Percentiles rank a stretch among this genome's conserved stretches.
Conservation (phyloP, 169 alveolate species). For the Plasmodium knowlesi region DNA sequence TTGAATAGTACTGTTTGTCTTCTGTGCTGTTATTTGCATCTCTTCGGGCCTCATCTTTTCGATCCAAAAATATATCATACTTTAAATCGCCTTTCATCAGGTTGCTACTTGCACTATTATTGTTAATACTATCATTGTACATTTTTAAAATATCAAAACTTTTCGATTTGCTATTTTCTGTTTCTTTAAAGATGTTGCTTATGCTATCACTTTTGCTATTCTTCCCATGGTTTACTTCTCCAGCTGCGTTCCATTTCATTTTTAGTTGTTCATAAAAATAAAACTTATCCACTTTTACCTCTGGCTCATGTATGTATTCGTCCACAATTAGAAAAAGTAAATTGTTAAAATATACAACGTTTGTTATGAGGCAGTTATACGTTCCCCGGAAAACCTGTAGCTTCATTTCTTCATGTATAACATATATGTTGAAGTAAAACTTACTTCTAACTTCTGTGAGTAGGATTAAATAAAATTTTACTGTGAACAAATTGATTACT, state of each 20-base stretch:
- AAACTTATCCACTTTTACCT: slow-evolving; percentile 35
- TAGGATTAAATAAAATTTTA: slow-evolving; percentile 53
- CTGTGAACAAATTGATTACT: slow-evolving; percentile 28
- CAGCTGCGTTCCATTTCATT: slow-evolving; percentile 11
- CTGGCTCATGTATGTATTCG: slow-evolving; percentile 22
- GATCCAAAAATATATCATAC: slow-evolving; percentile 25
- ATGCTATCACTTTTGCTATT: slow-evolving; percentile 12
- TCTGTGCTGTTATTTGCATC: slow-evolving; percentile 13
- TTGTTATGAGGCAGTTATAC: slow-evolving; percentile 24
- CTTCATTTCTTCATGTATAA: slow-evolving; percentile 64
- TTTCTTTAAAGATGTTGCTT: slow-evolving; percentile 1
- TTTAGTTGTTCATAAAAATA: slow-evolving; percentile 54
- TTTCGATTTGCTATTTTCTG: slow-evolving; percentile 2
- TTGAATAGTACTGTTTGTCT: not conserved
- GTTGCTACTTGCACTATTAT: not conserved
- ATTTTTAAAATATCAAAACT: slow-evolving; percentile 10
- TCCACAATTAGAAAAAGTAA: slow-evolving; percentile 42
- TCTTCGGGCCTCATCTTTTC: not conserved
- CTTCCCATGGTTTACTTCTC: not conserved
- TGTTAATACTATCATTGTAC: slow-evolving; percentile 13
- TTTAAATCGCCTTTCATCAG: not conserved
- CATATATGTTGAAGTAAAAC: slow-evolving; percentile 30
- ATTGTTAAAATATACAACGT: slow-evolving; percentile 39
- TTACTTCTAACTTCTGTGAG: slow-evolving; percentile 27
- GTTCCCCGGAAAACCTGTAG: slow-evolving; percentile 8